phyloP scores from a whole-genome alignment of 345 rosid species.

The Euphorbia peplus region DNA sequence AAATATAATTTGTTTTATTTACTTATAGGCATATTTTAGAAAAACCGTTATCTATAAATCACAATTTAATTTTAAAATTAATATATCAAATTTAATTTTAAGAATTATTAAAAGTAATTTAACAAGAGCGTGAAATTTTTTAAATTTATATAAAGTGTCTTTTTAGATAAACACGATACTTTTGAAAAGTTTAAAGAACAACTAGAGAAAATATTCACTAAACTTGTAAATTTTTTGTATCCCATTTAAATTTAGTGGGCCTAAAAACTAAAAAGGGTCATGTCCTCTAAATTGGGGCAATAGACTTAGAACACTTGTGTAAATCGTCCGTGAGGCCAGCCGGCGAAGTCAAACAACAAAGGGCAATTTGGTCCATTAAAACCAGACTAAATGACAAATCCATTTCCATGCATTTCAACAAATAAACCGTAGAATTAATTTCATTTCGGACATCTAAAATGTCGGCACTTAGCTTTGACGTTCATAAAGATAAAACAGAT shows the following conservation, averaged over 20 bases:
- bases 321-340: neutral
- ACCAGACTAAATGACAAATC: neutral
- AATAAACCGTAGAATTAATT: neutral
- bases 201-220: no score
- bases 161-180: no score
- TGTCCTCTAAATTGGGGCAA: neutral
- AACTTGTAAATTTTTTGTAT: no score
- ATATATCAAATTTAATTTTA: no score
- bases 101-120: no score
- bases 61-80: no score
- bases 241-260: neutral
- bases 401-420: neutral
- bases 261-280: neutral
- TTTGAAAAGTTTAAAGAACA: no score
- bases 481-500: neutral
- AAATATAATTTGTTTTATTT: no score
- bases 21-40: no score
- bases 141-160: no score
- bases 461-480: constrained; percentile 13
- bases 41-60: no score
- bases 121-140: no score
- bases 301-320: neutral
- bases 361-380: constrained; percentile 7
- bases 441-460: neutral
- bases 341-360: neutral